A percentile compares a stretch with the other conserved stretches of the same genome.
Evolutionary conservation across 1,139 yeast species (phyloP).

Genomic region (Debaryomyces robertsiae): DNA sequence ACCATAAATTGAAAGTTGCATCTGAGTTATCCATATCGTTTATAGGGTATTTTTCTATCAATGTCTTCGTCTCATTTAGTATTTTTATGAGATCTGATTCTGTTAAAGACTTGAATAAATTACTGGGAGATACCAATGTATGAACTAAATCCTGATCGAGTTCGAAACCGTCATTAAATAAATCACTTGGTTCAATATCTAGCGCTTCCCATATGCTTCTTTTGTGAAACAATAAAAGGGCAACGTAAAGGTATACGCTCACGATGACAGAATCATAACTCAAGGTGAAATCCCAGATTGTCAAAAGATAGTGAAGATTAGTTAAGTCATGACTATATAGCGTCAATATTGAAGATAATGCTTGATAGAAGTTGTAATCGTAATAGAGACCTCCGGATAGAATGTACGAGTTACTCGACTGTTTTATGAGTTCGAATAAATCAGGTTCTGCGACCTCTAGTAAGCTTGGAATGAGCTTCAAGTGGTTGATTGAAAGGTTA

Average conservation of each 20-base stretch:
- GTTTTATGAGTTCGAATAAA: conserved; percentile 51
- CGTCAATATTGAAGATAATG: conserved; percentile 76
- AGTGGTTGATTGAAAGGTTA: conserved; percentile 63
- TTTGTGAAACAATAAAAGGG: conserved; percentile 49
- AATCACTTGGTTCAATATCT: conserved; percentile 17
- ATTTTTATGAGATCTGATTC: conserved; percentile 41
- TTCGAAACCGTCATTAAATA: conserved; percentile 13
- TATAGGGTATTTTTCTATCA: conserved; percentile 33
- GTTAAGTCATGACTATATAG: conserved; percentile 74
- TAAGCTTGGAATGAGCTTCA: conserved; percentile 65
- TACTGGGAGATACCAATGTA: conserved; percentile 38
- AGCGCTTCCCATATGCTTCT: conserved; percentile 37
- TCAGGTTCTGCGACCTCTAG: conserved; percentile 51
- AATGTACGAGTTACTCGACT: conserved; percentile 33
- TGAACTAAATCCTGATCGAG: conserved; percentile 51
- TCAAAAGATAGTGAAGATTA: conserved; percentile 50
- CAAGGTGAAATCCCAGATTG: conserved; percentile 65
- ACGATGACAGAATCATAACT: conserved; percentile 48
- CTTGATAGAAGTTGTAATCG: conserved; percentile 55
- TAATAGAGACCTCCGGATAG: conserved; percentile 33
- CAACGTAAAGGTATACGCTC: conserved; percentile 57
- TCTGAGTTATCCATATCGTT: conserved; percentile 26
- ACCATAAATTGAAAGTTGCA: conserved; percentile 39
- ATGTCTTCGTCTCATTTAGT: conserved; percentile 34
- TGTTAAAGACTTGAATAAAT: conserved; percentile 29